Evolutionary conservation across 345 rosid species (phyloP).

Genomic region (Boechera stricta): DNA sequence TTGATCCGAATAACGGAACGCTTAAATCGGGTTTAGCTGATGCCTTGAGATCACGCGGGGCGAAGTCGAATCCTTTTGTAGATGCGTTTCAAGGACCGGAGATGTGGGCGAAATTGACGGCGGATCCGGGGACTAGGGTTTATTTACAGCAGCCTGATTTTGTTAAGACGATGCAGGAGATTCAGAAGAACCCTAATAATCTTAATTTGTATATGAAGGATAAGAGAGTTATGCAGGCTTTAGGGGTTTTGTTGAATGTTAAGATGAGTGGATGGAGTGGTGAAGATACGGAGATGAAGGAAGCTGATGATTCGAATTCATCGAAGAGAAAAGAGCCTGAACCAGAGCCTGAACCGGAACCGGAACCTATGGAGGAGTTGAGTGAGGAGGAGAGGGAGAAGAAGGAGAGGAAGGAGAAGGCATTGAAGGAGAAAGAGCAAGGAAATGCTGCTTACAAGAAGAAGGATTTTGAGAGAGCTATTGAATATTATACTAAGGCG

Average conservation of each 20-base stretch:
- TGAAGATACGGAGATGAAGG: conserved; percentile 62
- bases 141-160: conserved; percentile 86
- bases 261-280: conserved; percentile 58
- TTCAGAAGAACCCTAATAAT: conserved; percentile 81
- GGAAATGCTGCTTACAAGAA: conserved; percentile 93
- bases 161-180: conserved; percentile 82
- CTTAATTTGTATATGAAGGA: conserved; percentile 81
- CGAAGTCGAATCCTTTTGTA: conserved; percentile 59
- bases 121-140: conserved; percentile 75
- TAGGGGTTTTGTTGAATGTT: conserved; percentile 81
- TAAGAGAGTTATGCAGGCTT: conserved; percentile 94
- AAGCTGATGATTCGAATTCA: conserved; percentile 50
- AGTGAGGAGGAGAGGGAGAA: conserved; percentile 50
- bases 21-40: conserved; percentile 83
- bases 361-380: conserved; percentile 39
- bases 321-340: conserved; percentile 39
- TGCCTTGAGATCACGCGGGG: conserved; percentile 53
- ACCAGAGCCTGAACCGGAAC: conserved; percentile 35
- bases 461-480: conserved; percentile 89
- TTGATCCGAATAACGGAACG: conserved; percentile 80
- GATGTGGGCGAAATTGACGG: conserved; percentile 95
- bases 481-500: conserved; percentile 77
- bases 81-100: conserved; percentile 82
- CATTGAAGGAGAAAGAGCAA: conserved; percentile 71
- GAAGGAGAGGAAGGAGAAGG: conserved; percentile 50